A percentile compares a stretch with the other conserved stretches of the same genome.
These are phyloP conservation scores for Tricharina praecox DNA, from an alignment of 495 filamentous ascomycete genomes.

Conservation along the genomic window DNA sequence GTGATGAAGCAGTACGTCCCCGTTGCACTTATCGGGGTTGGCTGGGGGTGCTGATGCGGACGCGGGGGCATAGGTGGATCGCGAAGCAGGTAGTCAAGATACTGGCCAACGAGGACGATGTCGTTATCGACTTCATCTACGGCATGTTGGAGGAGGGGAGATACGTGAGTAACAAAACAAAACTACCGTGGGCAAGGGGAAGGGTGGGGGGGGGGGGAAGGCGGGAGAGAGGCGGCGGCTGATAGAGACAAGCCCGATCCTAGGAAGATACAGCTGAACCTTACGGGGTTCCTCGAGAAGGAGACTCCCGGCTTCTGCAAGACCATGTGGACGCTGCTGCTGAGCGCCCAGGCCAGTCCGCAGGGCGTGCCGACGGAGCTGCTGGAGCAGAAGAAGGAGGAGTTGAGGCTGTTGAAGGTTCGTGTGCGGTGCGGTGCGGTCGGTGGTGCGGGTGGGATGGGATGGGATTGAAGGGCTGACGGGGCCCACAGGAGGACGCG, in stretches of 20 bases:
- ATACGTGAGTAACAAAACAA: constrained; percentile 42
- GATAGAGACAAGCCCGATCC: constrained; percentile 99
- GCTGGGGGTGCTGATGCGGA: too few relatives aligned
- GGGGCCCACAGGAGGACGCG: constrained; percentile 74
- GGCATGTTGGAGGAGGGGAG: constrained; percentile 66
- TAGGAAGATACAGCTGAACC: constrained; percentile 79
- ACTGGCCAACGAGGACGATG: constrained; percentile 78
- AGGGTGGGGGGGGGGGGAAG: too few relatives aligned
- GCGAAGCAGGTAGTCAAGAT: constrained; percentile 70
- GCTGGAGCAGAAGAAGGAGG: constrained; percentile 85
- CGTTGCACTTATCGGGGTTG: neutral
- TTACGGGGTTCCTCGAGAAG: constrained; percentile 90
- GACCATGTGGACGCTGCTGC: constrained; percentile 75
- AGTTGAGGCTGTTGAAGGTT: constrained; percentile 87
- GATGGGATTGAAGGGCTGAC: too few relatives aligned
- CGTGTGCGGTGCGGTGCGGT: neutral
- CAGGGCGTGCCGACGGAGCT: constrained; percentile 90
- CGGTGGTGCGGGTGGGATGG: constrained; percentile 4
- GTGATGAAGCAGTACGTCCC: constrained; percentile 80
- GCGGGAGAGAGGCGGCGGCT: too few relatives aligned
- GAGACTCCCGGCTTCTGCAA: constrained; percentile 83
- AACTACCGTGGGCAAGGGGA: too few relatives aligned
- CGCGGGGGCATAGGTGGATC: constrained; percentile 55
- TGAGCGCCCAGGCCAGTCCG: constrained; percentile 75
- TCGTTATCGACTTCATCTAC: constrained; percentile 84